Evolutionary conservation across 345 rosid genomes (phyloP).

Genomic region (Citrus sp.): DNA sequence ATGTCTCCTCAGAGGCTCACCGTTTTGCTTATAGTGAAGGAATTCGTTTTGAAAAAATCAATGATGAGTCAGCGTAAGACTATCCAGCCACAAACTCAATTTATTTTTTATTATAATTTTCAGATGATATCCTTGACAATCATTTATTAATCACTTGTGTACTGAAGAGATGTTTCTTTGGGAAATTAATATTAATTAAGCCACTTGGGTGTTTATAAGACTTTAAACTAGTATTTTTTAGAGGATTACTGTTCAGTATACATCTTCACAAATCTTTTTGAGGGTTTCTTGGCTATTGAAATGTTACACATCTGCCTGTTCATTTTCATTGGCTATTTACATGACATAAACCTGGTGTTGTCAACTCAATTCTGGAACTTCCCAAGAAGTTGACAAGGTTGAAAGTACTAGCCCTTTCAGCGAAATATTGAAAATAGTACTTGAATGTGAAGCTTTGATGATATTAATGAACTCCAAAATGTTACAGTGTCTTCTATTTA

Average conservation of each 20-base stretch:
- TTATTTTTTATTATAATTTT: not conserved
- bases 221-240: not conserved
- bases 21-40: constrained; percentile 52
- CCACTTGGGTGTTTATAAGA: not conserved
- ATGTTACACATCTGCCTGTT: not conserved
- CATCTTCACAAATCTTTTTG: not conserved
- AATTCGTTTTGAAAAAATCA: constrained; percentile 57
- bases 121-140: not conserved
- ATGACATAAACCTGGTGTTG: not conserved
- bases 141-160: not conserved
- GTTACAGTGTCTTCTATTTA: not conserved
- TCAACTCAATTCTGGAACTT: not conserved
- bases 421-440: not conserved
- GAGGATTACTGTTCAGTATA: not conserved
- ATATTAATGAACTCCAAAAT: not conserved
- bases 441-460: not conserved
- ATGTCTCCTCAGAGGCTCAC: constrained; percentile 69
- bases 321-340: not conserved
- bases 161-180: not conserved
- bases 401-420: no score
- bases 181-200: not conserved
- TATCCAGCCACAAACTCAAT: not conserved
- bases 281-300: not conserved
- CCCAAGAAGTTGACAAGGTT: not conserved
- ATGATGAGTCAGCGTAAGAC: constrained; percentile 55